phyloP scores from a whole-genome alignment of 176 grass and related monocot species.

The Cymbopogon citratus region DNA sequence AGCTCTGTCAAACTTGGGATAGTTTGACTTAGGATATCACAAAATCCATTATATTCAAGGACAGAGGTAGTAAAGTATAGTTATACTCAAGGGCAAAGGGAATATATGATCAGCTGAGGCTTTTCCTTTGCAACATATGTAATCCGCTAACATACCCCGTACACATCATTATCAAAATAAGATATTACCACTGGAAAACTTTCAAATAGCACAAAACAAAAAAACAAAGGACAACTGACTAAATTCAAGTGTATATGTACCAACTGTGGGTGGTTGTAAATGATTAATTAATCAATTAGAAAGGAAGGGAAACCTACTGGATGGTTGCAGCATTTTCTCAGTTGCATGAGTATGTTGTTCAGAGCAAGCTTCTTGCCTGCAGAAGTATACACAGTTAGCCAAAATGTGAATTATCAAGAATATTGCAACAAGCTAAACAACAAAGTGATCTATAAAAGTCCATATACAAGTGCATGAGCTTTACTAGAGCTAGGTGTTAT shows the following conservation, averaged over 20 bases:
- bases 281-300: conserved; percentile 2
- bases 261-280: not conserved
- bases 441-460: not conserved
- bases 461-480: not conserved
- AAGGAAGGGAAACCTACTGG: conserved; percentile 37
- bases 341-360: conserved; percentile 44
- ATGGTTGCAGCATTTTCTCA: conserved; percentile 71
- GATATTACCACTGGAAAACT: no score
- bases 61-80: not conserved
- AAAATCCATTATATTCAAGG: not conserved
- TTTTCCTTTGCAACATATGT: not conserved
- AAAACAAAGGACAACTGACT: not conserved
- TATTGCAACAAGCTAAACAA: not conserved
- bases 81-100: not conserved
- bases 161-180: no score
- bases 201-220: not conserved
- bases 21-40: no score
- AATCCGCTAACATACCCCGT: not conserved
- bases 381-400: not conserved
- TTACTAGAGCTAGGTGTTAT: not conserved
- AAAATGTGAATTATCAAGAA: not conserved
- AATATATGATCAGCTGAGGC: not conserved
- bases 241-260: not conserved
- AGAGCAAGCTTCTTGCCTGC: conserved; percentile 60
- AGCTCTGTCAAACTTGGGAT: no score